These are phyloP conservation scores for Eimeria zaria DNA, from an alignment of 169 alveolate species.

Conservation along the genomic window DNA sequence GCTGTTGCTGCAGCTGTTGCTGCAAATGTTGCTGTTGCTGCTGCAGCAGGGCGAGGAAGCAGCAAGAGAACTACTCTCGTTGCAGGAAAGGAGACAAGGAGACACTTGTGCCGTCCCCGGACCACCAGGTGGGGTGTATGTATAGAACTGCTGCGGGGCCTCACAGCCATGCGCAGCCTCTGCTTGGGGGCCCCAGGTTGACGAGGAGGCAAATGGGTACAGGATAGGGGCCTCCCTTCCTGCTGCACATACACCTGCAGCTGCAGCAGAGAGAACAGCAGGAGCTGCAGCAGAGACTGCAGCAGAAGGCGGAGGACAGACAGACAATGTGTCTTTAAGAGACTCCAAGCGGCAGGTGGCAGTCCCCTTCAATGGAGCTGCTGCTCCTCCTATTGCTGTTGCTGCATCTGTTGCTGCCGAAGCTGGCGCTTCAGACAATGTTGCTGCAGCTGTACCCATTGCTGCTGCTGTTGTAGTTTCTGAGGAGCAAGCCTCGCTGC, in stretches of 20 bases:
- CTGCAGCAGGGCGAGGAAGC: neutral
- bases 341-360: neutral
- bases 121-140: slow-evolving; percentile 2
- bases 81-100: neutral
- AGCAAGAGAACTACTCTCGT: neutral
- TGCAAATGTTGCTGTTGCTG: neutral
- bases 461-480: slow-evolving; percentile 10
- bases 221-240: neutral
- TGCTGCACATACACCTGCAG: neutral
- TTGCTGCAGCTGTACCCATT: neutral
- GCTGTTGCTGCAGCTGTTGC: slow-evolving; percentile 25
- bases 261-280: neutral
- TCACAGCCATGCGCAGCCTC: neutral
- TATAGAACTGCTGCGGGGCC: slow-evolving; percentile 29
- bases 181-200: neutral
- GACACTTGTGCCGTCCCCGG: neutral
- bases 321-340: too few species aligned
- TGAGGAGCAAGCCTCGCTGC: neutral
- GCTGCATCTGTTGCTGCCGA: slow-evolving; percentile 12
- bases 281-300: too few species aligned
- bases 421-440: neutral
- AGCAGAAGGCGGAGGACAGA: too few species aligned
- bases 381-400: slow-evolving; percentile 1
- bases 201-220: too few species aligned
- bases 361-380: neutral